Evolutionary conservation across 2,329 filamentous ascomycete species (phyloP), one percentile per base, ranked within the genome.

Genomic region (Myrmaecium sp.): DNA sequence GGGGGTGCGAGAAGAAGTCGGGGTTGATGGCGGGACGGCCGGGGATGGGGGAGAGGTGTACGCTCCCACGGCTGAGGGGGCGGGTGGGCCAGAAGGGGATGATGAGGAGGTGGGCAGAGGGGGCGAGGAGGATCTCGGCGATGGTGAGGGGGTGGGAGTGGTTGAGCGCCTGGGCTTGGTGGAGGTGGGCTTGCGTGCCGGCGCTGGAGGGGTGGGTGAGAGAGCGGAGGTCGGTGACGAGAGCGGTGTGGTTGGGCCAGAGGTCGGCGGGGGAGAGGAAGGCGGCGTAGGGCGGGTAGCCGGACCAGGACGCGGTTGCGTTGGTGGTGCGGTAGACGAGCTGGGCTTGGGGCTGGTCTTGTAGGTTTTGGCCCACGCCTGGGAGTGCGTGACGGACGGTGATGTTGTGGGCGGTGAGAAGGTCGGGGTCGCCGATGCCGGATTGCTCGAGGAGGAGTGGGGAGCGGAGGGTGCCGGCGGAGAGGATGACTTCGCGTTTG

Each of bases 101-200:
- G 6, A 57, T 37, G 2, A 48, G 36, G 2, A 40, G 38, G 3
- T 36, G 46, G 2, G 38, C 34, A 2, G 34, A 29, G 1, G 51
- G 47, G 0, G 46, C 41, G 36, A 56, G 55, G 25, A 67, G 39
- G 1, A 61, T 46, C 36, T 68, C 64, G 1, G 49, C 55, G 3
- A 64, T 41, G 5, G 29, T 24, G 3, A 26, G 16, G 0, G 63
- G 57, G 0, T 60, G 48, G 8, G 39, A 36, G 29, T 51, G 42
- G 11, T 47, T 41, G 40, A 20, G 18, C 7, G 64, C 49, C 39
- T 66, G 60, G 3, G 58, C 41, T 5, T 41, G 40, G 12, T 66
- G 46, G 2, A 63, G 39, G 9, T 40, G 37, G 30, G 60, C 47
- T 16, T 64, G 32, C 9, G 49, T 43, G 9, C 43, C 30, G 4